Percentiles rank a stretch among this genome's conserved stretches.
These are phyloP conservation scores for Vigna mungo DNA, from an alignment of 306 rosid genomes.

Conservation along the genomic window DNA sequence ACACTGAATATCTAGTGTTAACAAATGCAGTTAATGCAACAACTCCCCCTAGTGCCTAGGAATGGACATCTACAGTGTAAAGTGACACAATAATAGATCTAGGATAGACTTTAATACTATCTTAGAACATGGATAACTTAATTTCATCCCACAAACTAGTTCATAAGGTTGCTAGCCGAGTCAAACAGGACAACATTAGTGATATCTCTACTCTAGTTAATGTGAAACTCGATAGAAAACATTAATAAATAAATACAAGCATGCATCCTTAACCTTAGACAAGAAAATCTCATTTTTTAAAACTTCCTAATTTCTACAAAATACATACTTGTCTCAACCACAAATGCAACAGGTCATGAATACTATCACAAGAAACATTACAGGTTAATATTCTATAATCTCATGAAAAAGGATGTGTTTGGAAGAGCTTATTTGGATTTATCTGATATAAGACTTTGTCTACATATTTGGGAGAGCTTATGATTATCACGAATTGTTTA, in stretches of 20 bases:
- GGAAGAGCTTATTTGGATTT: slow-evolving; percentile 3
- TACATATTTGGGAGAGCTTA: neutral
- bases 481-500: neutral
- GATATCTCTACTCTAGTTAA: neutral
- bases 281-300: slow-evolving; percentile 35
- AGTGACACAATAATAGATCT: neutral
- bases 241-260: neutral
- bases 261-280: slow-evolving; percentile 13
- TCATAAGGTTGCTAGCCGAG: neutral
- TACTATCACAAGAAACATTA: slow-evolving; percentile 19
- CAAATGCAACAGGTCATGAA: slow-evolving; percentile 27
- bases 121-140: neutral
- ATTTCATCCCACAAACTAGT: neutral
- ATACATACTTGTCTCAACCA: slow-evolving; percentile 4
- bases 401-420: neutral
- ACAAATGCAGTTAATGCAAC: neutral
- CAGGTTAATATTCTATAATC: slow-evolving; percentile 11
- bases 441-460: neutral
- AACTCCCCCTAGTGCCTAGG: neutral
- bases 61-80: neutral
- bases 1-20: neutral
- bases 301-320: slow-evolving; percentile 29
- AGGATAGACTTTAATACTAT: neutral
- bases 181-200: neutral
- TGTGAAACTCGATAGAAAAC: neutral